phyloP scores from a whole-genome alignment of 2,329 filamentous ascomycete species.

The Aspergillus alliaceus region DNA sequence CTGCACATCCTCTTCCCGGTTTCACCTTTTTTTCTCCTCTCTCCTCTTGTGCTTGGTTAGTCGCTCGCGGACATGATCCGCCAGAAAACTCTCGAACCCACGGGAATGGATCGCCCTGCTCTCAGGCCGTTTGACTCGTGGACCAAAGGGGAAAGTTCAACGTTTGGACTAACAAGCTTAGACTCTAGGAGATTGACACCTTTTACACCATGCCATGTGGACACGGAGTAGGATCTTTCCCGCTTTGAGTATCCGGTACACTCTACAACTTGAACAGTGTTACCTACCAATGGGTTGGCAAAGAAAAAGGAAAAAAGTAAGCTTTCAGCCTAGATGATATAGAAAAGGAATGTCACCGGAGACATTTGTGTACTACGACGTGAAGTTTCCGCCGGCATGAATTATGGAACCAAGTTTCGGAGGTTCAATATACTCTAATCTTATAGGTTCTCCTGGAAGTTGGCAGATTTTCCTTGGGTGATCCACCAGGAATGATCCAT shows the following conservation, averaged over 20 bases:
- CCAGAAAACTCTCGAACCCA: conserved; percentile 26
- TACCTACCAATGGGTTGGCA: no score
- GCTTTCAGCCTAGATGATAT: not conserved
- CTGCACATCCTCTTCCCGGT: conserved; percentile 21
- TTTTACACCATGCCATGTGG: not conserved
- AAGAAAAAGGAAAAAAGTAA: not conserved
- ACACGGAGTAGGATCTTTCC: not conserved
- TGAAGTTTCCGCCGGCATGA: not conserved
- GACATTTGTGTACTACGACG: no score
- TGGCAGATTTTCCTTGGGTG: not conserved
- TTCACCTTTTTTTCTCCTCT: conserved; percentile 19
- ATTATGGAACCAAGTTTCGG: not conserved
- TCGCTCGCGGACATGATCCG: conserved; percentile 18
- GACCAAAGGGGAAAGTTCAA: not conserved
- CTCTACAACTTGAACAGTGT: no score
- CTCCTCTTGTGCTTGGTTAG: conserved; percentile 7
- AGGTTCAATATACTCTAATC: not conserved
- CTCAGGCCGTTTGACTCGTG: conserved; percentile 16
- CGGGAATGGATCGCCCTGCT: conserved; percentile 30
- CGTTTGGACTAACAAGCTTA: conserved; percentile 1
- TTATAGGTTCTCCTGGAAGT: not conserved
- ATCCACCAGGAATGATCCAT: not conserved
- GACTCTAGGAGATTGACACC: not conserved
- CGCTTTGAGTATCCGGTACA: not conserved
- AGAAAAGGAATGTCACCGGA: not conserved